These are phyloP conservation scores for Calonectria pteridis DNA, from an alignment of 2,329 filamentous ascomycete genomes.

Conservation along the genomic window DNA sequence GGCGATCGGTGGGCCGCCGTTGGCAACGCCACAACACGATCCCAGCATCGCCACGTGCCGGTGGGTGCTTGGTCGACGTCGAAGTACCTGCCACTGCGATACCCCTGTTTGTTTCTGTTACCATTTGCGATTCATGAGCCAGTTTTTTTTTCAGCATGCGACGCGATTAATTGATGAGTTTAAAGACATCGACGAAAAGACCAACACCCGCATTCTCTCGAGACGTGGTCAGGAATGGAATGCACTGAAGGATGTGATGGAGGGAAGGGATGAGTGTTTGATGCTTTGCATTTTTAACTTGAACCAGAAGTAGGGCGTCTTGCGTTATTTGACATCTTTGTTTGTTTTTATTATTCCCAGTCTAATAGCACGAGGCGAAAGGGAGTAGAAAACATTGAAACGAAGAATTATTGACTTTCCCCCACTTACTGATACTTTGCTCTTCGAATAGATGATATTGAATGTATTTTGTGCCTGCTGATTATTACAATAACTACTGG, in stretches of 20 bases:
- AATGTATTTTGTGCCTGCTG: background rate
- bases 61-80: slow-evolving; percentile 27
- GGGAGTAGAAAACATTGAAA: slow-evolving; percentile 49
- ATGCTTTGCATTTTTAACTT: slow-evolving; percentile 26
- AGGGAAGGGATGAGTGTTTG: slow-evolving; percentile 33
- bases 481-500: background rate
- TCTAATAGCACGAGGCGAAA: slow-evolving; percentile 52
- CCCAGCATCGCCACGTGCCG: slow-evolving; percentile 33
- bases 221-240: slow-evolving; percentile 37
- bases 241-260: slow-evolving; percentile 35
- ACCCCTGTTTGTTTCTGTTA: slow-evolving; percentile 48
- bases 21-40: slow-evolving; percentile 37
- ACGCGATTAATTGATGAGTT: slow-evolving; percentile 46
- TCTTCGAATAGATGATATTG: background rate
- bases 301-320: slow-evolving; percentile 29
- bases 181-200: slow-evolving; percentile 41
- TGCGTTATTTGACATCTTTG: slow-evolving; percentile 38
- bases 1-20: slow-evolving; percentile 34
- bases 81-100: slow-evolving; percentile 25
- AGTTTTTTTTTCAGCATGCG: slow-evolving; percentile 43
- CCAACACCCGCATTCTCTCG: slow-evolving; percentile 25
- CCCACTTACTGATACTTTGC: background rate
- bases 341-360: slow-evolving; percentile 44
- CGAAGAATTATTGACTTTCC: slow-evolving; percentile 36
- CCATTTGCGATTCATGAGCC: slow-evolving; percentile 48